A percentile compares a stretch with the other conserved stretches of the same genome.
These are phyloP conservation scores for Coemansia sp. DNA, from an alignment of 371 early-diverging fungal genomes.

Conservation along the genomic window DNA sequence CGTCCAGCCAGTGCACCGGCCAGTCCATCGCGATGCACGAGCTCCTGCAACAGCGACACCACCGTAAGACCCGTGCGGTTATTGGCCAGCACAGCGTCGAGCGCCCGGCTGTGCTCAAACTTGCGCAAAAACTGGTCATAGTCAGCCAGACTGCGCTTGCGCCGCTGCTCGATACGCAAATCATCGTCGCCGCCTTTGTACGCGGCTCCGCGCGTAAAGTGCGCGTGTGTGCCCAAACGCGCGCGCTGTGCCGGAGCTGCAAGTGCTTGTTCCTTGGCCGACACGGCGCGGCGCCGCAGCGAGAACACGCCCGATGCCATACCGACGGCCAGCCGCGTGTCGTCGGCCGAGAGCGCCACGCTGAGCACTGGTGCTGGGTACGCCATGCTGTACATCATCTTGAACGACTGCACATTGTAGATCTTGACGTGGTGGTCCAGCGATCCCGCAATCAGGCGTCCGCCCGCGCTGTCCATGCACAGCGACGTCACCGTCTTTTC, in stretches of 20 bases:
- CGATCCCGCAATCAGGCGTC: conserved; percentile 83
- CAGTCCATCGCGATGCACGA: conserved; percentile 83
- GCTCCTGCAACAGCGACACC: conserved; percentile 81
- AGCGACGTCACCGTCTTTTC: conserved; percentile 93
- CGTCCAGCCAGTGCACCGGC: conserved; percentile 78
- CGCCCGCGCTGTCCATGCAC: conserved; percentile 73
- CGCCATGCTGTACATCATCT: conserved; percentile 82
- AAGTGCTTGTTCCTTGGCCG: conserved; percentile 56
- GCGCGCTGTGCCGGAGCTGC: conserved; percentile 56
- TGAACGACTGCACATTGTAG: conserved; percentile 80
- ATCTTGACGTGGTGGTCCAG: conserved; percentile 95
- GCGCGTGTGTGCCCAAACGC: conserved; percentile 63
- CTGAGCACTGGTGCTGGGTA: conserved; percentile 90
- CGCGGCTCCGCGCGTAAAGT: conserved; percentile 70
- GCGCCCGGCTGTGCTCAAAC: conserved; percentile 85
- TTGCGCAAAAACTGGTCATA: conserved; percentile 79
- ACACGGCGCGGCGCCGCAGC: conserved; percentile 74
- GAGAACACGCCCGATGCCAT: conserved; percentile 90
- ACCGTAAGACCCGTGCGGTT: conserved; percentile 60
- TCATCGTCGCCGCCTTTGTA: conserved; percentile 60
- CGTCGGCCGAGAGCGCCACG: conserved; percentile 82
- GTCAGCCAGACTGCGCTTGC: conserved; percentile 61
- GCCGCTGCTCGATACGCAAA: conserved; percentile 66
- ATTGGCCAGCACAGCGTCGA: conserved; percentile 72
- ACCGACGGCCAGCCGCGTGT: conserved; percentile 87